Evolutionary conservation across 257 asterid species (phyloP), one percentile per base, ranked within the genome.

Genomic region (Avicennia marina): DNA sequence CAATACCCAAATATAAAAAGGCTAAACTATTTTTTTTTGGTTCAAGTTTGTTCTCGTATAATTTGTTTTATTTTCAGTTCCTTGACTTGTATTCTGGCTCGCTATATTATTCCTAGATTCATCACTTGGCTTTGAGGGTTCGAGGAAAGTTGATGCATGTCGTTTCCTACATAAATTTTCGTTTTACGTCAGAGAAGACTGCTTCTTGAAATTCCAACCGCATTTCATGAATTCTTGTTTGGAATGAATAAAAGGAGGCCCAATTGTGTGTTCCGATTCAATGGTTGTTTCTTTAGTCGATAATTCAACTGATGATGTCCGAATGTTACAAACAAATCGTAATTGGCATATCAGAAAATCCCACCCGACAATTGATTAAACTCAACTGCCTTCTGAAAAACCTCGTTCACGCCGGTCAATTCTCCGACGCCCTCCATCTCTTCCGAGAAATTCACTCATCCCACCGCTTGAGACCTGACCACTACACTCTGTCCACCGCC

Each of bases 401-500:
- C 66, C 79, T 78, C 50, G 71, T 68, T 57, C 72, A 67, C 24
- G 70, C 72, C 63, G 72, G 63, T 18, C 78, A 66, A 40, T 82
- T 52, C 72, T 56, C 55, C 0, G 65, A 75, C 6, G 72, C 87
- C 58, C 81, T 90, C 66, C 53, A 22, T 25, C 81, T 84, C 50
- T 85, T 84, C 80, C 64, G 34, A 25, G 73, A 67, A 56, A 71
- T 81, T 13, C 87, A 76, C 40, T 84, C 93, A 7, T 81, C 82
- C 69, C 63, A 39, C 75, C 68, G 38, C 43, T 70, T 78, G 26
- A 69, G 59, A 71, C 95, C 98, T 6, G 95, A 90, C 58, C 84
- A 87, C 17, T 90, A 80, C 76, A 78, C 98, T 6, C 52, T 90
- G 26, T 87, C 98, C 10, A 76, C 84, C 9, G 77, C 87, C 73